phyloP scores from a whole-genome alignment of 805 yeast species.

The Metschnikowia koreensis region DNA sequence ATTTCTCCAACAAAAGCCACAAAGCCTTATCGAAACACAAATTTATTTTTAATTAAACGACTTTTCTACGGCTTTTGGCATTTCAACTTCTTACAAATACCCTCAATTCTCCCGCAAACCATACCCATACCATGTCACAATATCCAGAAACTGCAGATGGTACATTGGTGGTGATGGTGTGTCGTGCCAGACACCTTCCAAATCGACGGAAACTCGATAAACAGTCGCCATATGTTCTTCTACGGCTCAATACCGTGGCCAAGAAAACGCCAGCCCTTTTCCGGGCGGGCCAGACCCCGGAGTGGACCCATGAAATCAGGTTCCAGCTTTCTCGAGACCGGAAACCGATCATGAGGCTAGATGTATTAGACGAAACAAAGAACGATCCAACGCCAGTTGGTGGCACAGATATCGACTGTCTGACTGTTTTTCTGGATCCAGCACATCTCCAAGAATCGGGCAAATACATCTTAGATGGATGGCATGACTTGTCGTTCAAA shows the following conservation, averaged over 20 bases:
- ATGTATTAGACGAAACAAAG: constrained; percentile 81
- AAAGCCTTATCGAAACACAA: no score
- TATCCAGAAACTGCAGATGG: constrained; percentile 43
- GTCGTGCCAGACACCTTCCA: constrained; percentile 82
- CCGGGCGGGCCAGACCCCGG: constrained; percentile 94
- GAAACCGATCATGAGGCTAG: constrained; percentile 62
- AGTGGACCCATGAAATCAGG: constrained; percentile 75
- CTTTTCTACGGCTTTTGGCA: neutral
- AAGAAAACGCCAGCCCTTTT: constrained; percentile 73
- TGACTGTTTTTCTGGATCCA: constrained; percentile 56
- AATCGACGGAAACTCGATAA: constrained; percentile 85
- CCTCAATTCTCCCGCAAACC: neutral
- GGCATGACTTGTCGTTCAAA: constrained; percentile 72
- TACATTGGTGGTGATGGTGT: constrained; percentile 69
- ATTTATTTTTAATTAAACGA: no score
- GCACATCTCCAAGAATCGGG: constrained; percentile 49
- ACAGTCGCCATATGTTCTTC: constrained; percentile 87
- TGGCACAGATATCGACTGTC: constrained; percentile 72
- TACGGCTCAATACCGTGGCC: constrained; percentile 78
- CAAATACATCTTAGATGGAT: constrained; percentile 75
- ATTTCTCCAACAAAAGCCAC: no score
- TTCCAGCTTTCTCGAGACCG: constrained; percentile 64
- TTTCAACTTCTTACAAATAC: neutral
- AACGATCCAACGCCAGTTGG: constrained; percentile 87
- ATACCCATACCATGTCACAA: constrained; percentile 2